Evolutionary conservation across 305 asterid species (phyloP), one percentile per base, ranked within the genome.

Genomic region (Coffea humblotiana): DNA sequence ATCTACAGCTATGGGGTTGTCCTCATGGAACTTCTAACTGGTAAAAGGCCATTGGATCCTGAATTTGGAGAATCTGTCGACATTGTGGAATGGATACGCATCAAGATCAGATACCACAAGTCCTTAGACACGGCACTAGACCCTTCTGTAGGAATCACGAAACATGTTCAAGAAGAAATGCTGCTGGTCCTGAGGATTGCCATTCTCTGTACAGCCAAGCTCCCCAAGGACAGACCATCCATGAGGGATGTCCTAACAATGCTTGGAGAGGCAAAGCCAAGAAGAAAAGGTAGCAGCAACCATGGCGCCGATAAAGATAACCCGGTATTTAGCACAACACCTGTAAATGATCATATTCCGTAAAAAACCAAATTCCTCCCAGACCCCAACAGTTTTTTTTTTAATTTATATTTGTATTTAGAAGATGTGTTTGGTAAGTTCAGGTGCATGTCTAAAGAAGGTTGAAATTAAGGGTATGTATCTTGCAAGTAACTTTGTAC

Each of bases 1-100:
- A 88, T 95, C 43, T 95, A 95, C 90, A 93, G 98, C 90, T 95
- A 87, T 13, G 98, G 99, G 48, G 99, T 95, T 13, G 98, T 93
- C 70, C 89, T 95, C 9, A 91, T 93, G 98, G 99, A 93, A 79
- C 97, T 95, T 77, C 86, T 95, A 19, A 91, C 94, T 0, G 98
- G 99, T 52, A 93, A 84, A 89, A 87, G 79, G 79, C 97, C 99
- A 35, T 79, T 93, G 67, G 97, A 95, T 67, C 90, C 94, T 6
- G 93, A 83, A 76, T 93, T 95, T 14, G 93, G 95, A 77, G 98
- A 93, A 76, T 87, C 90, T 14, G 80, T 91, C 0, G 97, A 95
- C 75, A 90, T 95, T 25, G 95, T 92, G 10, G 97, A 87, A 71
- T 93, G 98, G 97, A 84, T 93, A 76, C 88, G 92, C 14, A 70